Evolutionary conservation across 306 rosid species (phyloP), one percentile per base, ranked within the genome.

Genomic region (Aeschynomene evenia): DNA sequence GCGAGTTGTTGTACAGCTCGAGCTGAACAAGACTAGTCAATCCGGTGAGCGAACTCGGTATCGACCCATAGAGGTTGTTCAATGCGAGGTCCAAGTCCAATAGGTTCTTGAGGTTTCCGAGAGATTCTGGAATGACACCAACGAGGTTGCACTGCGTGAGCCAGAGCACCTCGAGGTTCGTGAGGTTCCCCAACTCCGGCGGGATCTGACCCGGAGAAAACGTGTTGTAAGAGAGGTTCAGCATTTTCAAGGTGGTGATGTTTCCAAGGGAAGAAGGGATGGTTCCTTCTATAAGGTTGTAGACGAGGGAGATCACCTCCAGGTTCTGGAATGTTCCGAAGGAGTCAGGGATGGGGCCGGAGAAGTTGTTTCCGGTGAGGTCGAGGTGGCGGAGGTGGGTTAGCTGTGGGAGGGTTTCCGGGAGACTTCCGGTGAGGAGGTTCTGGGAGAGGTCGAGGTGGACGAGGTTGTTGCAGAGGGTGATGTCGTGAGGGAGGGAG

Each of bases 401-500:
- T 6, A 90, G 77, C 42, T 65, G 76, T 2, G 96, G 7, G 0
- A 94, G 53, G 4, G 87, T 16, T 49, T 42, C 13, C 20, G 98
- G 98, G 12, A 94, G 89, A 3, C 77, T 0, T 12, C 98, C 96
- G 12, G 92, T 84, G 77, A 94, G 88, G 46, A 90, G 89, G 58
- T 94, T 94, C 79, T 94, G 90, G 11, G 95, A 43, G 58, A 94
- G 89, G 85, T 94, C 92, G 24, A 94, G 90, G 63, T 78, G 83
- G 16, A 51, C 16, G 66, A 94, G 90, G 19, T 15, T 28, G 5
- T 19, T 49, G 63, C 97, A 94, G 23, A 76, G 43, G 50, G 92
- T 74, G 74, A 90, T 67, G 0, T 77, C 78, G 0, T 24, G 20
- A 1, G 95, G 87, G 31, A 90, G 90, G n/a, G 86, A 60, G 65